Percentiles rank a stretch among this genome's conserved stretches.
phyloP scores from a whole-genome alignment of 148 eudicot species.

The Amaranthus palmeri region DNA sequence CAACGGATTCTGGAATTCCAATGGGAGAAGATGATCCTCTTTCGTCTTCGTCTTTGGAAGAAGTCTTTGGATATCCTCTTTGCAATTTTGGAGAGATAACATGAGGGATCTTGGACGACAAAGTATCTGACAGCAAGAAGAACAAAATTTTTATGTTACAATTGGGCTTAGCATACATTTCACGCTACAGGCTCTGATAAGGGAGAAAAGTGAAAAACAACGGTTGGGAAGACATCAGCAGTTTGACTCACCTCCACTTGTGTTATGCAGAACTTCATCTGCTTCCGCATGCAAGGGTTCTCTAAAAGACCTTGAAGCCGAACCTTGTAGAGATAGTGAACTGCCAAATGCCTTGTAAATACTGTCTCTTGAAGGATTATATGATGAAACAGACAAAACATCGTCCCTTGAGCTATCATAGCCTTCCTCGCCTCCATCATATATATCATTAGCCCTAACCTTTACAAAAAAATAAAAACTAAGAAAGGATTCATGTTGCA shows the following conservation, averaged over 20 bases:
- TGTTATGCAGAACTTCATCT: constrained; percentile 73
- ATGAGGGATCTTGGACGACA: constrained; percentile 45
- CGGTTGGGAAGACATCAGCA: not conserved
- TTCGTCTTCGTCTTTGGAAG: constrained; percentile 50
- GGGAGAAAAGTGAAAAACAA: not conserved
- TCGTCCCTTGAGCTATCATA: constrained; percentile 91
- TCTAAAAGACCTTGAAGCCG: constrained; percentile 57
- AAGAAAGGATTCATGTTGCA: constrained; percentile 7
- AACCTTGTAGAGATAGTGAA: constrained; percentile 75
- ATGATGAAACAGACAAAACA: constrained; percentile 81
- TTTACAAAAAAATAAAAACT: constrained; percentile 24
- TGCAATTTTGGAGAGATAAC: constrained; percentile 43
- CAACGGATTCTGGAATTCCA: constrained; percentile 49
- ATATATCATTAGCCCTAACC: constrained; percentile 72
- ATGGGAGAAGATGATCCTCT: constrained; percentile 37
- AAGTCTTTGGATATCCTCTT: constrained; percentile 39
- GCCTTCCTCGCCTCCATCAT: constrained; percentile 82
- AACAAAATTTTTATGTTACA: constrained; percentile 5
- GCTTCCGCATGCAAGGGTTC: constrained; percentile 70
- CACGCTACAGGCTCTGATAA: not conserved
- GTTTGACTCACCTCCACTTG: constrained; percentile 53
- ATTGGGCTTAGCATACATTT: not conserved
- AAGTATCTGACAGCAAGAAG: constrained; percentile 38
- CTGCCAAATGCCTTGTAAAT: constrained; percentile 68
- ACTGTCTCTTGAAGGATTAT: constrained; percentile 65